Evolutionary conservation across 495 filamentous ascomycete genomes (phyloP).

Genomic region (Friedmanniomyces endolithicus): DNA sequence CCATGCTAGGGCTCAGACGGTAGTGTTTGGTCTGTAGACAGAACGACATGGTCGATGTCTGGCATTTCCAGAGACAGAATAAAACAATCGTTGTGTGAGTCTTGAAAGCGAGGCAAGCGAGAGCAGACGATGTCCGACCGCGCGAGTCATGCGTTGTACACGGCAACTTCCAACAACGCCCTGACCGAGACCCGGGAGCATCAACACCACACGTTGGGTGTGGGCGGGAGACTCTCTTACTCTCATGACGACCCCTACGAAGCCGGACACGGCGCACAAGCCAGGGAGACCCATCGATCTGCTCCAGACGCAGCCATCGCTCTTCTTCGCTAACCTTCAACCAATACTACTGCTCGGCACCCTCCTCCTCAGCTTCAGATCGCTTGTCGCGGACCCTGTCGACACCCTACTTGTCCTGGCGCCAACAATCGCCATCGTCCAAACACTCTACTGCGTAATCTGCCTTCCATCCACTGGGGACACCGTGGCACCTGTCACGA

Average conservation of each 20-base stretch:
- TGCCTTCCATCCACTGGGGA: constrained; percentile 59
- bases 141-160: too few species aligned
- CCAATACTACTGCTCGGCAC: constrained; percentile 51
- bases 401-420: constrained; percentile 47
- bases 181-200: too few species aligned
- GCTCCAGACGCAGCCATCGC: constrained; percentile 38
- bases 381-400: constrained; percentile 60
- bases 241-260: neutral
- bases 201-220: too few species aligned
- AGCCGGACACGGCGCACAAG: neutral
- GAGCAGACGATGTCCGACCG: too few species aligned
- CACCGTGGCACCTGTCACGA: constrained; percentile 16
- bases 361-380: constrained; percentile 48
- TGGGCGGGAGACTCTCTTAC: neutral
- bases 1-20: too few species aligned
- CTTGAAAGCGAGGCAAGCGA: too few species aligned
- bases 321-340: constrained; percentile 48
- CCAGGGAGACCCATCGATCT: constrained; percentile 29
- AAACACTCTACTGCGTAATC: constrained; percentile 53
- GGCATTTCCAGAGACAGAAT: too few species aligned
- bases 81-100: too few species aligned
- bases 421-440: constrained; percentile 50
- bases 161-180: too few species aligned
- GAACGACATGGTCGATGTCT: too few species aligned
- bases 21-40: too few species aligned